Evolutionary conservation across 345 rosid genomes (phyloP).

Genomic region (Populus simonii): DNA sequence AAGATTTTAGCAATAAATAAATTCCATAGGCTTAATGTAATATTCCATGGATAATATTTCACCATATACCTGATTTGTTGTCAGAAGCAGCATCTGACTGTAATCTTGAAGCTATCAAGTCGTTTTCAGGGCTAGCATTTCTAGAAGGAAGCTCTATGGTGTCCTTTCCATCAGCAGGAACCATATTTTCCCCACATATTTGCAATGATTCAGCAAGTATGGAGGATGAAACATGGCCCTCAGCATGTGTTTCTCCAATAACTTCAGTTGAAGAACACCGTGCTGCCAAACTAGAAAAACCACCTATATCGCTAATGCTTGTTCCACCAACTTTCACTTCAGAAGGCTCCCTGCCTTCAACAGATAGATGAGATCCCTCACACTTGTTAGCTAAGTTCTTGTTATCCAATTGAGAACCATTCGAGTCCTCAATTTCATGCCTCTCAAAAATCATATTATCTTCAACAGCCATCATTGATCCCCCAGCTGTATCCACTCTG

Average conservation of each 20-base stretch:
- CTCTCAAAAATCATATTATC: conserved; percentile 17
- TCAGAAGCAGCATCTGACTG: conserved; percentile 30
- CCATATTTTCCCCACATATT: conserved; percentile 15
- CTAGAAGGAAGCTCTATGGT: conserved; percentile 31
- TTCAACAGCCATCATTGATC: conserved; percentile 14
- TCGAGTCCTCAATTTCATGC: conserved; percentile 21
- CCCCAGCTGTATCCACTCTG: conserved; percentile 11
- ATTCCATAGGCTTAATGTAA: not conserved
- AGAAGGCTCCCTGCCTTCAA: conserved; percentile 23
- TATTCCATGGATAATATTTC: conserved; percentile 10
- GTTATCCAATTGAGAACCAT: conserved; percentile 17
- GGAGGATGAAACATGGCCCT: conserved; percentile 16
- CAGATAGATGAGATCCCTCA: conserved; percentile 25
- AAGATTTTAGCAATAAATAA: not conserved
- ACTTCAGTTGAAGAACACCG: conserved; percentile 23
- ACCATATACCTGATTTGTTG: conserved; percentile 42
- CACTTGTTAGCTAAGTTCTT: conserved; percentile 20
- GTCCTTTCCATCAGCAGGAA: conserved; percentile 24
- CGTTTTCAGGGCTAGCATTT: conserved; percentile 22
- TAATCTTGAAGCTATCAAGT: conserved; percentile 30
- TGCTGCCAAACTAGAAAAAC: conserved; percentile 7
- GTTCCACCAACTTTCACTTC: conserved; percentile 25
- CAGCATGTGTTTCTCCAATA: conserved; percentile 17
- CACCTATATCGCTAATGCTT: conserved; percentile 13
- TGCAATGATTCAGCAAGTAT: conserved; percentile 20